Conservation (phyloP, 139 green algal genomes). For the Axilococcus clingmanii region DNA sequence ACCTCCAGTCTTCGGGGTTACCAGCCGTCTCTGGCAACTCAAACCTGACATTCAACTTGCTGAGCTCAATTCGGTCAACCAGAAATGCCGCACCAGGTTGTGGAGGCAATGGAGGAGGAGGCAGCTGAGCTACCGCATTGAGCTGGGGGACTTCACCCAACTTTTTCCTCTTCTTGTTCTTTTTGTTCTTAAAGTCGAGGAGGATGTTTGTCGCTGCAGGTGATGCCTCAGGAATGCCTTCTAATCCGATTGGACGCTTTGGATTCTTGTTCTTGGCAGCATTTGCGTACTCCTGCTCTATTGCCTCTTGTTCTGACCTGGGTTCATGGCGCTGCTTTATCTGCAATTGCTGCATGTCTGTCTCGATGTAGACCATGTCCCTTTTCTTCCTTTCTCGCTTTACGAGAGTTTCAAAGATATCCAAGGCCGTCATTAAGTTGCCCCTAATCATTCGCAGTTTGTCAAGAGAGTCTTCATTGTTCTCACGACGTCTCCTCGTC, state of each 20-base stretch:
- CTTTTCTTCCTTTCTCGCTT: conserved; percentile 64
- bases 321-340: conserved; percentile 45
- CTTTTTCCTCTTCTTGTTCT: conserved; percentile 31
- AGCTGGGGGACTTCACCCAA: conserved; percentile 18
- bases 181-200: conserved; percentile 24
- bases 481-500: conserved; percentile 73
- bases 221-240: conserved; percentile 24
- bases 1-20: neutral
- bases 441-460: conserved; percentile 64
- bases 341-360: conserved; percentile 49
- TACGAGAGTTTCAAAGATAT: conserved; percentile 52
- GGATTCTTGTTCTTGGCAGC: conserved; percentile 16
- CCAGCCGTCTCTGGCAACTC: too few relatives aligned
- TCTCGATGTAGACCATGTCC: conserved; percentile 45
- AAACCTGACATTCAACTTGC: conserved; percentile 1
- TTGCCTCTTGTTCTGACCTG: conserved; percentile 14
- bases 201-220: conserved; percentile 26
- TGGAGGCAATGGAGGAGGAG: conserved; percentile 17
- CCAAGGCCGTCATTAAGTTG: conserved; percentile 49
- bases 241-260: conserved; percentile 26
- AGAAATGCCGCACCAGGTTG: conserved; percentile 21
- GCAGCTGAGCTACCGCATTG: conserved; percentile 26
- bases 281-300: conserved; percentile 32
- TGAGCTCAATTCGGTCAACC: too few relatives aligned
- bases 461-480: conserved; percentile 66